A percentile compares a stretch with the other conserved stretches of the same genome.
Evolutionary conservation across 2,329 filamentous ascomycete species (phyloP).

Genomic region (Cordyceps javanica): DNA sequence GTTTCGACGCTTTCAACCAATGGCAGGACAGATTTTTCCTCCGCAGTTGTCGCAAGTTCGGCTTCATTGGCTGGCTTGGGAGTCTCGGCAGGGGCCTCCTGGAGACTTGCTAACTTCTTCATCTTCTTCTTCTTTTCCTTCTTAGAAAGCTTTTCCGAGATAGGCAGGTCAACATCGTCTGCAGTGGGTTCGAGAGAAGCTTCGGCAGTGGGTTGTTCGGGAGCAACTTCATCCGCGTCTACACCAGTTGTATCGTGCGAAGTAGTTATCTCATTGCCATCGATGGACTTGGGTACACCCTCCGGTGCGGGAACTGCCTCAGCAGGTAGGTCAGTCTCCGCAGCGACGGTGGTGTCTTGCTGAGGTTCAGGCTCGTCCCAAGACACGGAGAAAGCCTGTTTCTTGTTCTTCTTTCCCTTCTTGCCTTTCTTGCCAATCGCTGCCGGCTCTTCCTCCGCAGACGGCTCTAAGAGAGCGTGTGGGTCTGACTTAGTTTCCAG

Average conservation of each 20-base stretch:
- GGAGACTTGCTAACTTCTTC: conserved; percentile 24
- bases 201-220: background rate
- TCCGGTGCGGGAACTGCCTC: background rate
- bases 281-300: conserved; percentile 16
- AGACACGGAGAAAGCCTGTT: background rate
- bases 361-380: background rate
- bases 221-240: conserved; percentile 8
- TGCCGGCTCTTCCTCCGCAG: background rate
- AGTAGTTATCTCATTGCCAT: background rate
- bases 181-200: background rate
- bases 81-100: conserved; percentile 11
- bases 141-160: conserved; percentile 25
- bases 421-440: conserved; percentile 18
- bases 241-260: background rate
- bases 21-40: conserved; percentile 4
- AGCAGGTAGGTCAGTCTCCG: background rate
- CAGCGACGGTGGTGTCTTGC: background rate
- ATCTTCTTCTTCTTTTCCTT: conserved; percentile 31
- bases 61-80: conserved; percentile 14
- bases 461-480: background rate
- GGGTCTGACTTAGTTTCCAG: conserved; percentile 23
- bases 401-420: conserved; percentile 27
- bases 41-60: background rate
- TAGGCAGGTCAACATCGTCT: conserved; percentile 6
- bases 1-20: background rate